Evolutionary conservation across 1,139 yeast genomes (phyloP).

Genomic region (Geotrichum reessii): DNA sequence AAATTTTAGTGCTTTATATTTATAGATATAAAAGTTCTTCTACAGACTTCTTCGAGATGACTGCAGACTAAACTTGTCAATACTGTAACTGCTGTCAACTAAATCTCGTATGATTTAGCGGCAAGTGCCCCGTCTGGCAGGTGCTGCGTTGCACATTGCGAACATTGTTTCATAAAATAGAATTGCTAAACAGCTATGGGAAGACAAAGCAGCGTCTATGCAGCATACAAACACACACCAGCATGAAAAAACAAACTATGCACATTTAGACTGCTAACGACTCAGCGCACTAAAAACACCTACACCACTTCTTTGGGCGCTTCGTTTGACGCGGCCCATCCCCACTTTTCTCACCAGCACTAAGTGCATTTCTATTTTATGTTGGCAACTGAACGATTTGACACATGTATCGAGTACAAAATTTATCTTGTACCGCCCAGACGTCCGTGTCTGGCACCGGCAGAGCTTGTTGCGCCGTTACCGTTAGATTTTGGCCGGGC

Average conservation of each 20-base stretch:
- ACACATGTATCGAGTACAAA: not conserved
- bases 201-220: not conserved
- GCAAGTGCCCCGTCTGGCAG: not conserved
- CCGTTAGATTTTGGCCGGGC: not conserved
- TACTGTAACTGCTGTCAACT: not conserved
- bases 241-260: not conserved
- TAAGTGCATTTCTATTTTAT: not conserved
- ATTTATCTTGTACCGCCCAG: too few species aligned
- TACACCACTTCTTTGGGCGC: not conserved
- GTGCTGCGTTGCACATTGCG: not conserved
- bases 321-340: not conserved
- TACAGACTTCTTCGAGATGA: not conserved
- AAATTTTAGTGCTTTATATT: not conserved
- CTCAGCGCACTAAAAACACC: too few species aligned
- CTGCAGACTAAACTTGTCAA: not conserved
- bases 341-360: not conserved
- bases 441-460: not conserved
- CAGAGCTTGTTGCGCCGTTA: not conserved
- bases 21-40: not conserved
- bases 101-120: not conserved
- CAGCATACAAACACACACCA: not conserved
- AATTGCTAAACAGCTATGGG: not conserved
- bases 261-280: too few species aligned
- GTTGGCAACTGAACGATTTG: not conserved
- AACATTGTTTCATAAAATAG: not conserved